phyloP scores from a whole-genome alignment of 805 yeast species.

The Sporopachydermia lactativora region DNA sequence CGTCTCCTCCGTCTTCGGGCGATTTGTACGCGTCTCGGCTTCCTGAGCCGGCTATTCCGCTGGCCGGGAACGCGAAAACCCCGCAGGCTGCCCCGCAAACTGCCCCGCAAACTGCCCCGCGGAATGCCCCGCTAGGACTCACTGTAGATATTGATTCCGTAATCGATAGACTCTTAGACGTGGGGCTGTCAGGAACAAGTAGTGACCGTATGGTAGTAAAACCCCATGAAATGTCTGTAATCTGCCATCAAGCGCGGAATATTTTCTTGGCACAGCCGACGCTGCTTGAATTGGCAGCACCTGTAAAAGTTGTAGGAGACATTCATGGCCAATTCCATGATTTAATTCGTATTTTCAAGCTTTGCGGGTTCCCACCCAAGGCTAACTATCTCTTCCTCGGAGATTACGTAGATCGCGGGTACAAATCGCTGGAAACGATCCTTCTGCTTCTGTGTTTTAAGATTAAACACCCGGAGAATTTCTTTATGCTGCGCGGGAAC shows the following conservation, averaged over 20 bases:
- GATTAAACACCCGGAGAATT: conserved; percentile 96
- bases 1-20: not conserved
- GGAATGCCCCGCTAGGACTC: not conserved
- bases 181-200: conserved; percentile 29
- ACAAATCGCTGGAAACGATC: conserved; percentile 91
- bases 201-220: conserved; percentile 32
- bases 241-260: conserved; percentile 44
- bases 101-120: not conserved
- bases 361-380: conserved; percentile 99
- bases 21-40: not conserved
- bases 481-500: conserved; percentile 92
- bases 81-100: not conserved
- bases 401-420: conserved; percentile 97
- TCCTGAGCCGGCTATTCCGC: not conserved
- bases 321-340: conserved; percentile 98
- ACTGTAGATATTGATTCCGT: conserved; percentile 42
- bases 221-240: conserved; percentile 37
- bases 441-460: conserved; percentile 89
- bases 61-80: not conserved
- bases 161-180: conserved; percentile 42
- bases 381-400: conserved; percentile 92
- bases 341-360: conserved; percentile 85
- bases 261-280: conserved; percentile 53
- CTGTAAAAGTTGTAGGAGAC: conserved; percentile 85
- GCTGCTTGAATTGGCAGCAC: conserved; percentile 51